Conservation (phyloP, 1,284 basidiomycete genomes). For the Coriolopsis trogii region DNA sequence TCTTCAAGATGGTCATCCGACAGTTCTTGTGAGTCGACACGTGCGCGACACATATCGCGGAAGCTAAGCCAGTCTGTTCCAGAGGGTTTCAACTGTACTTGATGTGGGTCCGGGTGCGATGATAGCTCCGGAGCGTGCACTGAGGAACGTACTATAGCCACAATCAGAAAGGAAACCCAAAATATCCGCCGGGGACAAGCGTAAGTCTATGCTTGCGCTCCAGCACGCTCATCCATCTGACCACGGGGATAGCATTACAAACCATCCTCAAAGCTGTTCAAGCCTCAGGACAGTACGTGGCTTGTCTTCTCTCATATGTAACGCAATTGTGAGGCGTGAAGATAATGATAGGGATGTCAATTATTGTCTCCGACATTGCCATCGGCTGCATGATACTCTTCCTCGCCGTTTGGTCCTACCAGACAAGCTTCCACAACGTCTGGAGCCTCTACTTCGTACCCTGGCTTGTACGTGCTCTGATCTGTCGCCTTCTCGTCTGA, state of each 20-base stretch:
- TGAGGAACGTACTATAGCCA: too few relatives aligned
- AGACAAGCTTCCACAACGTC: conserved; percentile 26
- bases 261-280: conserved; percentile 37
- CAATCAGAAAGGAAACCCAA: conserved; percentile 40
- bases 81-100: conserved; percentile 42
- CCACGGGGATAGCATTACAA: conserved; percentile 36
- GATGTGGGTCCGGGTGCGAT: conserved; percentile 35
- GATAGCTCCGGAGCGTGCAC: too few relatives aligned
- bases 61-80: background rate
- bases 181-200: conserved; percentile 38
- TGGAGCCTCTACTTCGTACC: conserved; percentile 51
- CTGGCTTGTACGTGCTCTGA: conserved; percentile 45
- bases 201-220: conserved; percentile 20
- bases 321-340: background rate
- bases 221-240: background rate
- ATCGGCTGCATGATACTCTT: conserved; percentile 47
- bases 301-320: background rate
- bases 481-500: too few relatives aligned
- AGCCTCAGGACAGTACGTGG: conserved; percentile 31
- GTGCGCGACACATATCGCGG: background rate
- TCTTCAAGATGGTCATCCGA: conserved; percentile 55
- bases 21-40: conserved; percentile 42
- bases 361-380: conserved; percentile 61
- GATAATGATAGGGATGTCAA: conserved; percentile 27
- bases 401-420: conserved; percentile 45